phyloP scores from a whole-genome alignment of 768 basidiomycete species.

The Russula sp. region DNA sequence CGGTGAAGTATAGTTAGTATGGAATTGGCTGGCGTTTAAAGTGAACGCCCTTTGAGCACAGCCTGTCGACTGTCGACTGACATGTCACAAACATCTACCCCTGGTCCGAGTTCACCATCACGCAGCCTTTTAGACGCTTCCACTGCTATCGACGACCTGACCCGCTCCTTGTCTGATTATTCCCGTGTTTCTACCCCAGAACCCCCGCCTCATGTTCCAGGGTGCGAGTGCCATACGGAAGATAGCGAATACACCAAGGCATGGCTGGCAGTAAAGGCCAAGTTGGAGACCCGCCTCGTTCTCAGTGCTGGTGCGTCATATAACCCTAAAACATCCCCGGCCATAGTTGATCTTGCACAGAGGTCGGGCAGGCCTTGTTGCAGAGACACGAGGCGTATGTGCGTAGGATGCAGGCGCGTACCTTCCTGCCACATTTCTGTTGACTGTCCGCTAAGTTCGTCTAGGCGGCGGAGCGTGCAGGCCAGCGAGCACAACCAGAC shows the following conservation, averaged over 20 bases:
- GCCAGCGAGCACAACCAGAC: not conserved
- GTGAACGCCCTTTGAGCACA: not conserved
- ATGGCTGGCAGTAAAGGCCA: slow-evolving; percentile 60
- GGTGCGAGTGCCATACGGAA: slow-evolving; percentile 62
- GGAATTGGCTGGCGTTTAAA: not conserved
- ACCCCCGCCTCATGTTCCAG: slow-evolving; percentile 38
- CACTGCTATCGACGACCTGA: slow-evolving; percentile 71
- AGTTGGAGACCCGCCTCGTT: slow-evolving; percentile 69
- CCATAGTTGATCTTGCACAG: slow-evolving; percentile 35
- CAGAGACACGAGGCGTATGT: slow-evolving; percentile 85
- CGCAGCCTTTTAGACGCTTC: slow-evolving; percentile 31
- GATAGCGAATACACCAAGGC: slow-evolving; percentile 58
- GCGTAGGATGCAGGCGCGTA: slow-evolving; percentile 59
- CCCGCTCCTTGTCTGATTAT: slow-evolving; percentile 62
- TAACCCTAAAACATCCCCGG: not conserved
- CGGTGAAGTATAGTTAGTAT: too few species aligned
- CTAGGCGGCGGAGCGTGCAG: slow-evolving; percentile 24
- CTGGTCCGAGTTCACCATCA: slow-evolving; percentile 29
- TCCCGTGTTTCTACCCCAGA: slow-evolving; percentile 74
- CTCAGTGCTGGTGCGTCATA: slow-evolving; percentile 74
- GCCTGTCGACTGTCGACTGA: too few species aligned
- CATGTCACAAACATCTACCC: slow-evolving; percentile 7
- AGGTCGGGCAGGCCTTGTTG: slow-evolving; percentile 85
- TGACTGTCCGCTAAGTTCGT: not conserved
- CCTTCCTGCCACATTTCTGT: not conserved